phyloP scores from a whole-genome alignment of 176 grass and related monocot species.

The Phyllostachys edulis region DNA sequence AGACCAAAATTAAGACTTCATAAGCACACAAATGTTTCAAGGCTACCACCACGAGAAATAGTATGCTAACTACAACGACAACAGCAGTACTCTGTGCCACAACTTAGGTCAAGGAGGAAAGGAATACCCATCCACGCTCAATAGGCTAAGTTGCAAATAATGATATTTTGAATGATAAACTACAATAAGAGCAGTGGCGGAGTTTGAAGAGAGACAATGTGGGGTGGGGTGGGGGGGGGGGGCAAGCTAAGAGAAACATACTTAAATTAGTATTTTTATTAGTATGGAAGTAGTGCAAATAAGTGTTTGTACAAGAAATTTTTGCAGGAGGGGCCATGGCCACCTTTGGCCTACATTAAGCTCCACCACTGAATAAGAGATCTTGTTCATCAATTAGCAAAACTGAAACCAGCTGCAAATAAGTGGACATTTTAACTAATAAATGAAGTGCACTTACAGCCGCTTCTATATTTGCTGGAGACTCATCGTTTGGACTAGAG shows the following conservation, averaged over 20 bases:
- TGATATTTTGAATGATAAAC: background rate
- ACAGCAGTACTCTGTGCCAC: background rate
- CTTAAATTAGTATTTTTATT: too few species aligned
- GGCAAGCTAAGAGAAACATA: too few species aligned
- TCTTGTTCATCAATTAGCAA: background rate
- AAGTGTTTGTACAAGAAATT: too few species aligned
- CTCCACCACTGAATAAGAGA: background rate
- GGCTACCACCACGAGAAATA: background rate
- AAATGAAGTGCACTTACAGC: slow-evolving; percentile 67
- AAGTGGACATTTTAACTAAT: background rate
- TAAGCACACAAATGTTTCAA: background rate
- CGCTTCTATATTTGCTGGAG: slow-evolving; percentile 89
- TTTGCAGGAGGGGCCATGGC: too few species aligned
- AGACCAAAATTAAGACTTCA: background rate
- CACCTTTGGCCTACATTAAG: too few species aligned
- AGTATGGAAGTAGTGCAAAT: too few species aligned
- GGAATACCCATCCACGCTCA: background rate
- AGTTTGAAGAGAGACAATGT: too few species aligned
- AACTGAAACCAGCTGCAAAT: background rate
- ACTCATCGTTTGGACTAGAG: slow-evolving; percentile 89
- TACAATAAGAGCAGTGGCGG: background rate
- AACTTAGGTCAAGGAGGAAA: background rate
- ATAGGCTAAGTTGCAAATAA: background rate
- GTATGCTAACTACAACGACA: background rate
- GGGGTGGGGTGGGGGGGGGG: too few species aligned